phyloP scores from a whole-genome alignment of 2,329 filamentous ascomycete species.

The Cytospora mali region DNA sequence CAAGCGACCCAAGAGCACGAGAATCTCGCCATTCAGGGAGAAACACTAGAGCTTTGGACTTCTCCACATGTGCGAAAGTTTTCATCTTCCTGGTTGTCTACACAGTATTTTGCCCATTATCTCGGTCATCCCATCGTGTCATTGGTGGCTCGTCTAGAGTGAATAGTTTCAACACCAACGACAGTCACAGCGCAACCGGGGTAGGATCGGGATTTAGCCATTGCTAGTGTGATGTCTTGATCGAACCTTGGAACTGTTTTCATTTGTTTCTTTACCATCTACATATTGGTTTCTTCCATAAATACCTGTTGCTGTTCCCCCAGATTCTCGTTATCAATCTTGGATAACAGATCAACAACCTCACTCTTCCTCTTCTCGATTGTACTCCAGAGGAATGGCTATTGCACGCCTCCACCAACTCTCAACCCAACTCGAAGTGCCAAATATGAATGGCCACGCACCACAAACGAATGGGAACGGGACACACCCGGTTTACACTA shows the following conservation, averaged over 20 bases:
- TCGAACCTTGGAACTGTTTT: slow-evolving; percentile 5
- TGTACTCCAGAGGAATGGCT: background rate
- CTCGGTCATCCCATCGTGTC: background rate
- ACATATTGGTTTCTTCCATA: slow-evolving; percentile 1
- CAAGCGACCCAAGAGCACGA: slow-evolving; percentile 5
- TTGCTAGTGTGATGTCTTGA: slow-evolving; percentile 3
- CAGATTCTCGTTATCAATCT: background rate
- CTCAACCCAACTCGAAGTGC: background rate
- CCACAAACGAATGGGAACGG: slow-evolving; percentile 27
- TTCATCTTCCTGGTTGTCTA: background rate
- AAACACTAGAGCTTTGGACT: slow-evolving; percentile 1
- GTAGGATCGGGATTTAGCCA: slow-evolving; percentile 6
- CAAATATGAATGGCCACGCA: slow-evolving; percentile 16
- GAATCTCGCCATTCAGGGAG: slow-evolving; percentile 9
- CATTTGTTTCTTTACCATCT: background rate
- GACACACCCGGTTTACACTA: slow-evolving; percentile 36
- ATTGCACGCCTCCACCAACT: slow-evolving; percentile 4
- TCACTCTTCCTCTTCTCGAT: background rate
- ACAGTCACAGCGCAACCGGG: slow-evolving; percentile 1
- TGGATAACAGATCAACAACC: background rate
- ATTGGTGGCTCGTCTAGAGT: slow-evolving; percentile 6
- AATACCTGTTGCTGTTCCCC: slow-evolving; percentile 8
- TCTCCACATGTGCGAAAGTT: background rate
- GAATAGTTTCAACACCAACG: background rate
- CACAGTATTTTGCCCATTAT: slow-evolving; percentile 1